These are phyloP conservation scores for Paraurostyla sp. DNA, from an alignment of 73 alveolate genomes.

Conservation along the genomic window DNA sequence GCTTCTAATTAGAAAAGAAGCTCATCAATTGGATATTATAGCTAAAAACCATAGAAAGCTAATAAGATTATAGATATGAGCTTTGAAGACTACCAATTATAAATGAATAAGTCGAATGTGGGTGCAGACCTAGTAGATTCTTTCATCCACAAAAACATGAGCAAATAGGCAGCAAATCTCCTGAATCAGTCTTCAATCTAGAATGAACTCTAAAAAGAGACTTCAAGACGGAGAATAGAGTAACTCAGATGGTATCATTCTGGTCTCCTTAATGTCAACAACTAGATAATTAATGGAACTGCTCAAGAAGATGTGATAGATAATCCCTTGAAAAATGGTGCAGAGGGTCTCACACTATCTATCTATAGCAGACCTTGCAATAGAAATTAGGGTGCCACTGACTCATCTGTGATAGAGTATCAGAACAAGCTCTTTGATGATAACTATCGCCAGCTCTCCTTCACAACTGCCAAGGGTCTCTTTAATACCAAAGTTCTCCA, in stretches of 20 bases:
- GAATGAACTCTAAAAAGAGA: not conserved
- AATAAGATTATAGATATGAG: slow-evolving; percentile 30
- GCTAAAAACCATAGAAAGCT: not conserved
- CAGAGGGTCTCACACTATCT: slow-evolving; percentile 27
- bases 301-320: slow-evolving; percentile 7
- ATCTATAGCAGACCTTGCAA: slow-evolving; percentile 41
- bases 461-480: slow-evolving; percentile 15
- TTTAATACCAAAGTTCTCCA: not conserved
- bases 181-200: not conserved
- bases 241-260: slow-evolving; percentile 50
- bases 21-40: not conserved
- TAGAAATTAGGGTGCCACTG: not conserved
- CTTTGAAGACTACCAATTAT: slow-evolving; percentile 22
- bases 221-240: slow-evolving; percentile 28
- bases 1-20: not conserved
- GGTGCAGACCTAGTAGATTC: slow-evolving; percentile 4
- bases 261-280: not conserved
- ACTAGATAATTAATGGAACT: not conserved
- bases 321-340: slow-evolving; percentile 7
- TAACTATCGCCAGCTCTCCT: not conserved
- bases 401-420: not conserved
- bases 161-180: slow-evolving; percentile 20
- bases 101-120: not conserved
- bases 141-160: not conserved
- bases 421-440: not conserved